phyloP scores from a whole-genome alignment of 148 eudicot genomes.

The Rhododendron vialii region DNA sequence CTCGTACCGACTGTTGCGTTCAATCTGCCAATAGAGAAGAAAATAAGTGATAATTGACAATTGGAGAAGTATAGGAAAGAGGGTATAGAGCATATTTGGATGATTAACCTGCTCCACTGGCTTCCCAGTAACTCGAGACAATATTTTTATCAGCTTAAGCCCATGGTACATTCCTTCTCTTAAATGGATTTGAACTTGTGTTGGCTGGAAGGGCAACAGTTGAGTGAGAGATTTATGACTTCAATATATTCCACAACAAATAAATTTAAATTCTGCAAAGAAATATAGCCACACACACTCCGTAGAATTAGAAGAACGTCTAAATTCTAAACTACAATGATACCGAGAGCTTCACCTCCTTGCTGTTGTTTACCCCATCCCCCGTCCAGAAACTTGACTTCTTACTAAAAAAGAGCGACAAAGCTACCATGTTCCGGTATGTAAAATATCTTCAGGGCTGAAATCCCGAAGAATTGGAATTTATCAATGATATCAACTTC shows the following conservation, averaged over 20 bases:
- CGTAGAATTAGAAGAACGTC: neutral
- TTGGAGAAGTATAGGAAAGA: neutral
- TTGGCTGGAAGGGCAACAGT: constrained; percentile 38
- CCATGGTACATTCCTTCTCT: constrained; percentile 79
- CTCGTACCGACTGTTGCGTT: constrained; percentile 64
- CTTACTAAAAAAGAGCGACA: neutral
- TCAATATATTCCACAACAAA: neutral
- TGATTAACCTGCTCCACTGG: constrained; percentile 63
- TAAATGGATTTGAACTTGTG: constrained; percentile 62
- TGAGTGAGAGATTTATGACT: neutral
- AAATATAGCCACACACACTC: neutral
- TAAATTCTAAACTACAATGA: neutral
- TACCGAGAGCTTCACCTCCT: neutral
- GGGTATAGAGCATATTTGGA: neutral
- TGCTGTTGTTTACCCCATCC: neutral
- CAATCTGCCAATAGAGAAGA: constrained; percentile 43
- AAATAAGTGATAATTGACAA: neutral
- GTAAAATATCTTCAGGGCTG: neutral
- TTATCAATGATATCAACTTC: neutral
- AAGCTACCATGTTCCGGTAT: neutral
- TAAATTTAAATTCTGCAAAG: neutral
- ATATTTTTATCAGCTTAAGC: constrained; percentile 72
- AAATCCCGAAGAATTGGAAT: neutral
- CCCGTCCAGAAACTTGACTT: neutral
- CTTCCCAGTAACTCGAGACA: constrained; percentile 83